Conservation (phyloP, 768 basidiomycete genomes). For the Phylloporus sp. region DNA sequence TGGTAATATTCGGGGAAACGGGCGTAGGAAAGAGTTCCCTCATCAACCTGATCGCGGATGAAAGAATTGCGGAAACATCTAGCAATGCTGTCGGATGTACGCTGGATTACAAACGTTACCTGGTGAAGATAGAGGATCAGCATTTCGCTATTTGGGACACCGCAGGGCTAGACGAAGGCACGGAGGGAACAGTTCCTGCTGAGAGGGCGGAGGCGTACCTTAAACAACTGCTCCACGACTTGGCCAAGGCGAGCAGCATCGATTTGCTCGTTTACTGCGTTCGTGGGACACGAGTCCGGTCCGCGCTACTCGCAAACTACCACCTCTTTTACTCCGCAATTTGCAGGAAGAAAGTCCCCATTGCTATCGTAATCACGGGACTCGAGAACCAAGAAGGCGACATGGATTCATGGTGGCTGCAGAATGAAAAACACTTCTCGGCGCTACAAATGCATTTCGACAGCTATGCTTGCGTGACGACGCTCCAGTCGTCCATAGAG, state of each 20-base stretch:
- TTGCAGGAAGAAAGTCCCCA: slow-evolving; percentile 37
- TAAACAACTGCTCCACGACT: slow-evolving; percentile 21
- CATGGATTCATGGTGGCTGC: slow-evolving; percentile 32
- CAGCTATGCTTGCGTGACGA: slow-evolving; percentile 39
- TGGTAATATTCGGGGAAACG: slow-evolving; percentile 21
- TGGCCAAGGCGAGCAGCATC: slow-evolving; percentile 10
- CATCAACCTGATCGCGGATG: slow-evolving; percentile 18
- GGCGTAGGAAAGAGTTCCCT: slow-evolving; percentile 25
- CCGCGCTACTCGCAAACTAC: slow-evolving; percentile 33
- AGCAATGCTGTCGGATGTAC: slow-evolving; percentile 24
- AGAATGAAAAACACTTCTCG: slow-evolving; percentile 26
- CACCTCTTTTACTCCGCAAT: slow-evolving; percentile 37
- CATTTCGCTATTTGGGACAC: slow-evolving; percentile 23
- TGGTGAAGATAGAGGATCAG: slow-evolving; percentile 8
- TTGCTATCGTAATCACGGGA: slow-evolving; percentile 37
- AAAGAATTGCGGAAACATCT: slow-evolving; percentile 11
- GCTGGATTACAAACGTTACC: slow-evolving; percentile 1
- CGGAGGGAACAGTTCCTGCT: slow-evolving; percentile 19
- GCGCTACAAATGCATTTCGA: slow-evolving; percentile 31
- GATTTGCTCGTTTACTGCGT: slow-evolving; percentile 30
- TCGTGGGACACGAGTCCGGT: slow-evolving; percentile 18
- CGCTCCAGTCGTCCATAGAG: slow-evolving; percentile 15
- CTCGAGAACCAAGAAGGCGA: slow-evolving; percentile 31
- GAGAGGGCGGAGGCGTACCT: slow-evolving; percentile 28
- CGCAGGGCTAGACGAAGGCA: slow-evolving; percentile 23